A percentile compares a stretch with the other conserved stretches of the same genome.
These are phyloP conservation scores for Fragilariopsis cylindrus DNA, from an alignment of 108 stramenopile species.

Conservation along the genomic window DNA sequence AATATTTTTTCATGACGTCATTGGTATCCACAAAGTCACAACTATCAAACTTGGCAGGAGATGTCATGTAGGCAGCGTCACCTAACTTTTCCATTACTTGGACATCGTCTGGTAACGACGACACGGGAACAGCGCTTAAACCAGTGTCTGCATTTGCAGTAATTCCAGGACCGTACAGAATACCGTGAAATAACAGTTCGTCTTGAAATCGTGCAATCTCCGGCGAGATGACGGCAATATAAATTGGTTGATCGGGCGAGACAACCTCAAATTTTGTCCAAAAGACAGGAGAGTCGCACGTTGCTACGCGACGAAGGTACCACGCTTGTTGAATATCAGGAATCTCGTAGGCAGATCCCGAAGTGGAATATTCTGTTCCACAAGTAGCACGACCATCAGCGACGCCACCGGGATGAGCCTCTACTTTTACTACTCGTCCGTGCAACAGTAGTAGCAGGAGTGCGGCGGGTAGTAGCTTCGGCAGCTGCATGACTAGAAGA, in stretches of 20 bases:
- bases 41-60: too few species aligned
- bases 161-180: constrained; percentile 7
- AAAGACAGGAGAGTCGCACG: neutral
- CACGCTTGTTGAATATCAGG: neutral
- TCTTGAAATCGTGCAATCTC: neutral
- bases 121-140: neutral
- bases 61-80: too few species aligned
- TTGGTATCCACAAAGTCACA: too few species aligned
- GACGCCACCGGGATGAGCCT: neutral
- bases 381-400: neutral
- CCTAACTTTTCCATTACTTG: too few species aligned
- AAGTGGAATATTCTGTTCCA: neutral
- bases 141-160: neutral
- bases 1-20: too few species aligned
- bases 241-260: neutral
- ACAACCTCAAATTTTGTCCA: neutral
- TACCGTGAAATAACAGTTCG: neutral
- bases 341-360: neutral
- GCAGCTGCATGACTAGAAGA: too few species aligned
- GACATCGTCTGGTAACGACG: neutral
- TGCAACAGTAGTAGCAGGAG: too few species aligned
- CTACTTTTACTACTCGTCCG: neutral
- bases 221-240: neutral
- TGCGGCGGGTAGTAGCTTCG: too few species aligned
- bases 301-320: neutral